phyloP scores from a whole-genome alignment of 2,329 filamentous ascomycete species.

The Exophiala mesophila region DNA sequence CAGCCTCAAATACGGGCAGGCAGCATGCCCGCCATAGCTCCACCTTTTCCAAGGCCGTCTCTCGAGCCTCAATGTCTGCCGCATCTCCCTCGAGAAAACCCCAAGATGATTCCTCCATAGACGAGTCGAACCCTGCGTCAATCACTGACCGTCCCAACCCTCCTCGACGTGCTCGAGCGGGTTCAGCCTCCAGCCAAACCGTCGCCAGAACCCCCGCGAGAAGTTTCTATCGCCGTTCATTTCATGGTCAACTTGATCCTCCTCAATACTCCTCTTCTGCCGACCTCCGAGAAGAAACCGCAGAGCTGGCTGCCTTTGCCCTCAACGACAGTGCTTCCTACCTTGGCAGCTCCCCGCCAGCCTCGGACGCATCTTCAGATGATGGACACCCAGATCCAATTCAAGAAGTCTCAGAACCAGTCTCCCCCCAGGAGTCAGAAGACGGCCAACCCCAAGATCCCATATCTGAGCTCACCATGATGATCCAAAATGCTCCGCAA shows the following conservation, averaged over 20 bases:
- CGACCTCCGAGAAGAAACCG: constrained; percentile 78
- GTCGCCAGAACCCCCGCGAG: constrained; percentile 37
- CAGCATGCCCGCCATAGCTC: constrained; percentile 21
- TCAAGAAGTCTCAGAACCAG: constrained; percentile 57
- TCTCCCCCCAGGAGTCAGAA: constrained; percentile 44
- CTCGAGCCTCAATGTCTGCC: constrained; percentile 11
- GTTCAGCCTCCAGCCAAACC: constrained; percentile 22
- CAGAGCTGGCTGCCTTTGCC: constrained; percentile 77
- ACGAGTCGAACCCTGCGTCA: constrained; percentile 16
- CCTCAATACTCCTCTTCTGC: constrained; percentile 68
- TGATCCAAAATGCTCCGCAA: constrained; percentile 43
- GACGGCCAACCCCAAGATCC: constrained; percentile 30
- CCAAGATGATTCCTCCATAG: constrained; percentile 16
- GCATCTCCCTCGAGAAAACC: constrained; percentile 16
- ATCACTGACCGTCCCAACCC: constrained; percentile 19
- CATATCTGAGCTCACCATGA: constrained; percentile 47
- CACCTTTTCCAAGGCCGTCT: constrained; percentile 11
- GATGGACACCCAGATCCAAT: constrained; percentile 45
- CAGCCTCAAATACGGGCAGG: constrained; percentile 8
- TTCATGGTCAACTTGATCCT: constrained; percentile 49
- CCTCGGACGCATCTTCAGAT: constrained; percentile 13
- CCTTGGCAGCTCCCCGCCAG: constrained; percentile 17
- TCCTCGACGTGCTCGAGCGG: constrained; percentile 17
- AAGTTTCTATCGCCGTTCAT: constrained; percentile 43
- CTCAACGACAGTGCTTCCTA: constrained; percentile 52